Conservation (phyloP, 202 grass and related monocot genomes). For the Panicum hallii region DNA sequence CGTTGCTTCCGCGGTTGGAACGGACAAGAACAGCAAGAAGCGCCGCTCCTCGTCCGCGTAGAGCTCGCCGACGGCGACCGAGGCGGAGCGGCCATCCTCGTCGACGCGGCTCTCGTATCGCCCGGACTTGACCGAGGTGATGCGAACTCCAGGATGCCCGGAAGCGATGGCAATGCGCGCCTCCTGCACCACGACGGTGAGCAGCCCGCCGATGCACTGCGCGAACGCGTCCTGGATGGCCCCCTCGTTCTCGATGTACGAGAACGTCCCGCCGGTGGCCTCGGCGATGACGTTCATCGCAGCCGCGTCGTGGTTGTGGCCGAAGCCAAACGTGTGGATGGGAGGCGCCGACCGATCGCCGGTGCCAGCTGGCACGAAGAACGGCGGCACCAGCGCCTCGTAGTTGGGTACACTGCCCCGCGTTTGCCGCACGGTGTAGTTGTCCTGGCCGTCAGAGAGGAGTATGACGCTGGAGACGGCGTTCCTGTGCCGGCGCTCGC, state of each 20-base stretch:
- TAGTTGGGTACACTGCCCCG: not conserved
- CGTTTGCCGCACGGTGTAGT: not conserved
- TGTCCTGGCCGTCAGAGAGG: constrained; percentile 62
- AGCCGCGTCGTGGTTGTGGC: not conserved
- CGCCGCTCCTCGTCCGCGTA: constrained; percentile 7
- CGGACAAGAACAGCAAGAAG: not conserved
- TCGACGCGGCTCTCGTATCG: not conserved
- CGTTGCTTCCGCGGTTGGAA: not conserved
- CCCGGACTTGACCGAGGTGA: not conserved
- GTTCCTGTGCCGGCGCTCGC: constrained; percentile 51
- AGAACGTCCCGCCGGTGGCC: not conserved
- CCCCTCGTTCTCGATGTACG: not conserved
- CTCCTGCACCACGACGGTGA: not conserved
- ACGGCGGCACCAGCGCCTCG: constrained; percentile 57
- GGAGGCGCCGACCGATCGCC: not conserved
- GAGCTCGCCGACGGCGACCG: constrained; percentile 19
- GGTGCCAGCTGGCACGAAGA: not conserved
- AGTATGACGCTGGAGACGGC: constrained; percentile 60
- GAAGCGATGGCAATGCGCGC: not conserved
- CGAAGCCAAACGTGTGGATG: constrained; percentile 26
- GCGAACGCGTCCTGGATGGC: constrained; percentile 19
- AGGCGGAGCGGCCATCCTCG: not conserved
- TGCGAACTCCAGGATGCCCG: not conserved
- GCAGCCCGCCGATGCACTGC: constrained; percentile 16
- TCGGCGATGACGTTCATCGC: not conserved